These are phyloP conservation scores for Dacryopinax spathularia DNA, from an alignment of 768 basidiomycete species.

Conservation along the genomic window DNA sequence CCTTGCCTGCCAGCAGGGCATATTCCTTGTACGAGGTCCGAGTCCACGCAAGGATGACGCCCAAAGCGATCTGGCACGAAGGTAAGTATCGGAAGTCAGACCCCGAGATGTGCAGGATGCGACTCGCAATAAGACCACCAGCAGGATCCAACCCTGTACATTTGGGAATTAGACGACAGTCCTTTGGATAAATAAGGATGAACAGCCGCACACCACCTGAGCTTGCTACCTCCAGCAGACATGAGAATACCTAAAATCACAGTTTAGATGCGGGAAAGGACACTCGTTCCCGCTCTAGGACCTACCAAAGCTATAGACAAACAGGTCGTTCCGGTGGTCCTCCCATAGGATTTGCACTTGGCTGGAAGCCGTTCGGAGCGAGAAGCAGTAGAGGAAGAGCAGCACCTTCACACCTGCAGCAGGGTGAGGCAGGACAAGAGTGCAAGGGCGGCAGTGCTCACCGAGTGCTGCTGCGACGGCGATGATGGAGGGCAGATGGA, in stretches of 20 bases:
- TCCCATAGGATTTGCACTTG: conserved; percentile 95
- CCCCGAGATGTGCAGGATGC: not conserved
- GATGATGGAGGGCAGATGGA: conserved; percentile 71
- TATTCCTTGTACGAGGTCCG: conserved; percentile 70
- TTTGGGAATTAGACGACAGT: conserved; percentile 18
- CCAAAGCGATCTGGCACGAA: conserved; percentile 48
- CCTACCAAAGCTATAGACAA: conserved; percentile 67
- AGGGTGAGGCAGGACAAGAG: conserved; percentile 4
- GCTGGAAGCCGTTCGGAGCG: conserved; percentile 64
- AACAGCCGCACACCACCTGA: conserved; percentile 57
- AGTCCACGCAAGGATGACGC: conserved; percentile 64
- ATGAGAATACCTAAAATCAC: conserved; percentile 67
- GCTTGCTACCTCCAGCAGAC: conserved; percentile 67
- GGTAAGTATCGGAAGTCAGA: not conserved
- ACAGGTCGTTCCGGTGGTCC: conserved; percentile 89
- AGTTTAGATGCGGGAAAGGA: not conserved
- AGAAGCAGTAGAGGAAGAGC: conserved; percentile 76
- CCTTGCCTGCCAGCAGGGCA: conserved; percentile 75
- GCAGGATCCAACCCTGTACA: conserved; percentile 55
- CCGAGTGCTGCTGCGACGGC: conserved; percentile 75
- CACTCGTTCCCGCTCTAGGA: not conserved
- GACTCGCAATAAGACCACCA: conserved; percentile 57
- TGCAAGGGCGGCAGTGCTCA: conserved; percentile 20
- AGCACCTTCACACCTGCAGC: conserved; percentile 60
- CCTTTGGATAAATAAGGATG: conserved; percentile 6